Conservation (phyloP, 2,329 filamentous ascomycete species). For the Fusarium lateritium region DNA sequence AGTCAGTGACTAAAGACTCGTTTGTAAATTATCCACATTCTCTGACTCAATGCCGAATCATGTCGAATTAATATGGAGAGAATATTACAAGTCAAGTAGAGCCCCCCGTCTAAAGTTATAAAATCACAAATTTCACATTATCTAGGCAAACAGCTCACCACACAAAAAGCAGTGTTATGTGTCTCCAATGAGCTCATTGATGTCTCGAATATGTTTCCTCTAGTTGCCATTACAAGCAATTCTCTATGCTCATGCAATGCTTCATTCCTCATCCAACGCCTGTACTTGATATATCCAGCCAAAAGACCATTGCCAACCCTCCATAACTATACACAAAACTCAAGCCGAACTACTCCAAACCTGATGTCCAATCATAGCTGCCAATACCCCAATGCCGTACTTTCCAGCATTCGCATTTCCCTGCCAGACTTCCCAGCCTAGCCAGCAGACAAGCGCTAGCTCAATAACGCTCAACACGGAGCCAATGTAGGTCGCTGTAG, state of each 20-base stretch:
- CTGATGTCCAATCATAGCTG: conserved; percentile 53
- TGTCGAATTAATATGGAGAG: too few species aligned
- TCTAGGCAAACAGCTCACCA: not conserved
- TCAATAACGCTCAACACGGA: conserved; percentile 53
- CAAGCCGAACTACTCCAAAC: conserved; percentile 44
- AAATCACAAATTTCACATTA: not conserved
- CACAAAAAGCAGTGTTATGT: not conserved
- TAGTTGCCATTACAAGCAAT: not conserved
- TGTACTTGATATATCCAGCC: conserved; percentile 24
- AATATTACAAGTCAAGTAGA: too few species aligned
- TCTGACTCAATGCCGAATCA: too few species aligned
- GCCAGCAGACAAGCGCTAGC: conserved; percentile 54
- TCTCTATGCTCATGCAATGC: conserved; percentile 19
- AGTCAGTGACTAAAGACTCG: not conserved
- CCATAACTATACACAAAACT: conserved; percentile 20
- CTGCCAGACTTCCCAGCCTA: conserved; percentile 52
- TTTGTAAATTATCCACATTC: not conserved
- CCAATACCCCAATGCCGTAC: conserved; percentile 51
- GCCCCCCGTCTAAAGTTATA: not conserved
- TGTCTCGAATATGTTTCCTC: not conserved
- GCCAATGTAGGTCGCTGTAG: conserved; percentile 41
- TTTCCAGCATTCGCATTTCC: conserved; percentile 40
- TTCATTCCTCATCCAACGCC: conserved; percentile 27
- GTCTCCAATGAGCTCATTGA: not conserved
- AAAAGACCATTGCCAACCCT: conserved; percentile 5